Evolutionary conservation across 2,329 filamentous ascomycete genomes (phyloP).

Genomic region (Nothomitra cinnamomea): DNA sequence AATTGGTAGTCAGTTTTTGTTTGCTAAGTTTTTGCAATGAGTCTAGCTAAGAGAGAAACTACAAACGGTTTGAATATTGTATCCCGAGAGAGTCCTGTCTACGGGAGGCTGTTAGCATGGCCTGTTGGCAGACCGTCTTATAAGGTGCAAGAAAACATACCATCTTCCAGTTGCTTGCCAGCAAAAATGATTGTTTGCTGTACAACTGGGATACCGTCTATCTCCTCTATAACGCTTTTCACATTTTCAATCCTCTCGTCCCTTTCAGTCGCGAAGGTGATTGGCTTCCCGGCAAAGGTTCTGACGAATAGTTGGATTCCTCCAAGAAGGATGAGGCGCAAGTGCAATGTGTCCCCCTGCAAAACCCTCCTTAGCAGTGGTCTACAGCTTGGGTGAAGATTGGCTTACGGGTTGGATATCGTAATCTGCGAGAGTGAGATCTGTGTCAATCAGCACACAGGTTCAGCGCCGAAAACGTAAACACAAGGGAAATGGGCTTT

Average conservation of each 20-base stretch:
- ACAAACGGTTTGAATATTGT: background rate
- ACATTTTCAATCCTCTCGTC: background rate
- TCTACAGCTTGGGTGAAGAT: too few relatives aligned
- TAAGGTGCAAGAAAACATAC: background rate
- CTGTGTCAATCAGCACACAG: background rate
- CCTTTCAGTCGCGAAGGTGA: background rate
- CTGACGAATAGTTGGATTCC: conserved; percentile 6
- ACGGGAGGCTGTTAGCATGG: background rate
- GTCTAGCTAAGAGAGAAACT: background rate
- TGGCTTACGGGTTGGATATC: background rate
- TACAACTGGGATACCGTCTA: conserved; percentile 2
- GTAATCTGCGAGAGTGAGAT: conserved; percentile 1
- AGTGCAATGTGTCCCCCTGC: background rate
- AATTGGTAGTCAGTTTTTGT: background rate
- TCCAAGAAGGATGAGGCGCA: conserved; percentile 8
- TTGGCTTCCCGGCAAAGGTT: conserved; percentile 8
- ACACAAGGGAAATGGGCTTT: too few relatives aligned
- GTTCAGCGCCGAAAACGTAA: too few relatives aligned
- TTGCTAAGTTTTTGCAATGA: background rate
- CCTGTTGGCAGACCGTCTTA: background rate
- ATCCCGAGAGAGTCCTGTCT: too few relatives aligned
- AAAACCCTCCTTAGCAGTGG: background rate
- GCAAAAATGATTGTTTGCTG: background rate
- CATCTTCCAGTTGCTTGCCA: background rate
- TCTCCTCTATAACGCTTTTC: conserved; percentile 4